Conservation (phyloP, 495 filamentous ascomycete genomes). For the Hypoxylon lienhwacheense region DNA sequence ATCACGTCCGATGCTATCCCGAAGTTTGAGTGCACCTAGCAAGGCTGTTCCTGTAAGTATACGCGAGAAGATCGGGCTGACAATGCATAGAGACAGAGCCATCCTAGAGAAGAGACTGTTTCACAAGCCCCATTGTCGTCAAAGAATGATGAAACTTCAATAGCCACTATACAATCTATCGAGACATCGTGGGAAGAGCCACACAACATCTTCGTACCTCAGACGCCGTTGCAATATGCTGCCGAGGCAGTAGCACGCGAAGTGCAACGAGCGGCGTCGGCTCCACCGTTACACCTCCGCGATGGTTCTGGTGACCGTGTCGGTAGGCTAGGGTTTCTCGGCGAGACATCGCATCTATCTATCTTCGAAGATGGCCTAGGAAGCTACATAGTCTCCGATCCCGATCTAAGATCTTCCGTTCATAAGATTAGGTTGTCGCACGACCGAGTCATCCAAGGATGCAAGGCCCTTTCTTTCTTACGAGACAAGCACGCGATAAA, state of each 20-base stretch:
- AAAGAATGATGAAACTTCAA: conserved; percentile 8
- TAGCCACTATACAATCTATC: conserved; percentile 8
- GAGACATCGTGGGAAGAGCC: conserved; percentile 10
- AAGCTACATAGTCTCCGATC: conserved; percentile 16
- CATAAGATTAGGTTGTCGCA: conserved; percentile 32
- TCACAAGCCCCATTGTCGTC: conserved; percentile 18
- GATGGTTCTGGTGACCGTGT: conserved; percentile 11
- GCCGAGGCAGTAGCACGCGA: conserved; percentile 20
- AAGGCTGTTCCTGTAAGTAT: not conserved
- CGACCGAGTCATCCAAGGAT: conserved; percentile 35
- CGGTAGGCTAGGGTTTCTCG: conserved; percentile 33
- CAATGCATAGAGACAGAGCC: conserved; percentile 4
- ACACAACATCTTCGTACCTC: conserved; percentile 1
- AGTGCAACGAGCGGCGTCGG: conserved; percentile 37
- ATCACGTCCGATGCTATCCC: not conserved
- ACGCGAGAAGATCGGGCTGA: not conserved
- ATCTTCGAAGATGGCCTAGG: conserved; percentile 38
- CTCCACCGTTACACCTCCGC: conserved; percentile 34
- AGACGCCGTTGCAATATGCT: conserved; percentile 2
- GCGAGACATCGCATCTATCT: conserved; percentile 34
- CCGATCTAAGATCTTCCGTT: conserved; percentile 21
- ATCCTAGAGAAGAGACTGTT: conserved; percentile 3
- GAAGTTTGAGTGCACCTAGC: not conserved
- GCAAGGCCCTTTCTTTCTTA: conserved; percentile 36
- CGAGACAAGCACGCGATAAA: conserved; percentile 32